Base-by-base conservation (phyloP, 805 yeast species). In the Suhomyces xylopsoci region DNA sequence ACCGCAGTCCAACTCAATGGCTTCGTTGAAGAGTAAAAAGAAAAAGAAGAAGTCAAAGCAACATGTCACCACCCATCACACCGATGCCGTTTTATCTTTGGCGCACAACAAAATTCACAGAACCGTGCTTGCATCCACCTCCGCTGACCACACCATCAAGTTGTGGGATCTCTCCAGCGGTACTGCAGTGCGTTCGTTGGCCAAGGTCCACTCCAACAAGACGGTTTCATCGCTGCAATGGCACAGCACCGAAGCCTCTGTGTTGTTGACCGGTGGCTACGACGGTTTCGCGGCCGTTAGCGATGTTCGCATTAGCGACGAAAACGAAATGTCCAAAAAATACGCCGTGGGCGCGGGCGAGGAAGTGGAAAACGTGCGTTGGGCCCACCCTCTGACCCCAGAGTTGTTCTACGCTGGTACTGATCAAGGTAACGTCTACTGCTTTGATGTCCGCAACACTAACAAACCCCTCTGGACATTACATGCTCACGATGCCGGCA, bases 401-500 rank as follows among this genome's bases (percentile, higher is more conserved):
- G 79, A 75, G 58, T 66, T 75, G 26, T 87, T 93, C 67, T 83
- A 85, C 63, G 94, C 91, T 41, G 96, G 97, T 64, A 90, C 97
- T 25, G 99, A 94, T 68, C 79, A 81, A 57, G 99, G 99, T 67
- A 84, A 84, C 62, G 82, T 94, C 24, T 90, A 90, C 74, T 87
- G 93, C 56, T 93, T 87, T 62, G 99, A 93, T 69, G 87, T 90
- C 45, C 83, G 97, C 68, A 74, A 73, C 48, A 81, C 77, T 38
- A 79, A 78, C 45, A 80, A 79, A 58, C 92, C 97, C 17, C 62
- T 93, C 30, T 94, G 99, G 99, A 90, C 96, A 2, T 77, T 94
- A 60, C 97, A 94, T 69, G 98, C 98, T 2, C 99, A 94, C 68
- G 98, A 94, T 71, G 82, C 96, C 2, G 97, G 96, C 55, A 87